These are phyloP conservation scores for Mycosarcoma maydis DNA, from an alignment of 1,284 basidiomycete species.

Conservation along the genomic window DNA sequence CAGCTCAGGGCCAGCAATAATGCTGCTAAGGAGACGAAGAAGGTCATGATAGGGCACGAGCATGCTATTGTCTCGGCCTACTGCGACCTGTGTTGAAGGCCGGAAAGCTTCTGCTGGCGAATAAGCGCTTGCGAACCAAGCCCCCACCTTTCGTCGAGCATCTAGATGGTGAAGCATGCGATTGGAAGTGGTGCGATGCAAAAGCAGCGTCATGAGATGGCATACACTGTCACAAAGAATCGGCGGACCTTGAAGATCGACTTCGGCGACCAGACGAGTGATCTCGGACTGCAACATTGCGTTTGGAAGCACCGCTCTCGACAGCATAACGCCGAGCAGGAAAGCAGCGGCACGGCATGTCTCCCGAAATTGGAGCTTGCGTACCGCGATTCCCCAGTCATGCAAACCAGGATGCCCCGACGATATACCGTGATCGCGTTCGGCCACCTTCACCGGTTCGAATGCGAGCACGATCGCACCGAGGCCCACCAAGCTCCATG, in stretches of 20 bases:
- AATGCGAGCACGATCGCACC: conserved; percentile 1
- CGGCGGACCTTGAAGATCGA: conserved; percentile 39
- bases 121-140: conserved; percentile 28
- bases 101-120: conserved; percentile 10
- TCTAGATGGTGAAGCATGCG: conserved; percentile 17
- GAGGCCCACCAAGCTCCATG: conserved; percentile 22
- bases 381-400: conserved; percentile 17
- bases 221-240: conserved; percentile 33
- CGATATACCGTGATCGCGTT: not conserved
- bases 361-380: conserved; percentile 19
- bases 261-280: conserved; percentile 25
- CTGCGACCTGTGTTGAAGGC: not conserved
- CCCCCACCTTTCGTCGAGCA: conserved; percentile 27
- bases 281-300: conserved; percentile 11
- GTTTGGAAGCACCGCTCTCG: conserved; percentile 4
- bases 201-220: conserved; percentile 23
- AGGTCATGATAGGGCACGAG: conserved; percentile 20
- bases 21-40: conserved; percentile 6
- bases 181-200: conserved; percentile 18
- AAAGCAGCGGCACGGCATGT: conserved; percentile 30
- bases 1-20: conserved; percentile 8
- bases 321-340: conserved; percentile 15
- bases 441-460: not conserved
- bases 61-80: not conserved
- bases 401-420: not conserved